Conservation (phyloP, 1,284 basidiomycete species). For the Puccinia novopanici region DNA sequence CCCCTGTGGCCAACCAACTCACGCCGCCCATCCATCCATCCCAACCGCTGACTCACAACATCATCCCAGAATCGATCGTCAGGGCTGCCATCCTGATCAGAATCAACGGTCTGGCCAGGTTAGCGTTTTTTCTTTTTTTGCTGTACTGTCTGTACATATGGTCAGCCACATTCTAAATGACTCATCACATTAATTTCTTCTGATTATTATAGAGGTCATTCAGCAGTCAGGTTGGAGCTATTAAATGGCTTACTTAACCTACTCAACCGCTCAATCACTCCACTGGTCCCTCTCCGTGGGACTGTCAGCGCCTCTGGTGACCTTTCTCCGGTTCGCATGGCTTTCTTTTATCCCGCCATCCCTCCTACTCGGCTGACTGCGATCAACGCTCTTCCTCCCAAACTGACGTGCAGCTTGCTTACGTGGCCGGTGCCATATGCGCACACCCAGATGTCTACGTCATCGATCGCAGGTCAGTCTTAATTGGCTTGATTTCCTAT, state of each 20-base stretch:
- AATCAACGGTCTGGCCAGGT: conserved; percentile 77
- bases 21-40: conserved; percentile 2
- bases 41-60: conserved; percentile 63
- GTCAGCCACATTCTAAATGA: too few relatives aligned
- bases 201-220: too few relatives aligned
- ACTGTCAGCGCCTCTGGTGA: conserved; percentile 77
- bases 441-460: conserved; percentile 76
- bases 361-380: too few relatives aligned
- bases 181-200: too few relatives aligned
- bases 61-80: conserved; percentile 85
- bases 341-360: conserved; percentile 39
- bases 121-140: conserved; percentile 4
- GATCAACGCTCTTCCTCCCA: too few relatives aligned
- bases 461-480: conserved; percentile 63
- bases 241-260: conserved; percentile 76
- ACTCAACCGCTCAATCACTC: conserved; percentile 71
- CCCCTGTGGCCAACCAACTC: conserved; percentile 53
- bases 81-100: conserved; percentile 81
- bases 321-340: conserved; percentile 57
- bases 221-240: conserved; percentile 77
- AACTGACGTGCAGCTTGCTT: conserved; percentile 67
- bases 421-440: conserved; percentile 75
- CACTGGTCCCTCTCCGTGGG: conserved; percentile 81
- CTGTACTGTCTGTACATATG: too few relatives aligned
- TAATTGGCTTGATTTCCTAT: too few relatives aligned